Evolutionary conservation across 768 basidiomycete species (phyloP).

Genomic region (Punctularia strigosozonata): DNA sequence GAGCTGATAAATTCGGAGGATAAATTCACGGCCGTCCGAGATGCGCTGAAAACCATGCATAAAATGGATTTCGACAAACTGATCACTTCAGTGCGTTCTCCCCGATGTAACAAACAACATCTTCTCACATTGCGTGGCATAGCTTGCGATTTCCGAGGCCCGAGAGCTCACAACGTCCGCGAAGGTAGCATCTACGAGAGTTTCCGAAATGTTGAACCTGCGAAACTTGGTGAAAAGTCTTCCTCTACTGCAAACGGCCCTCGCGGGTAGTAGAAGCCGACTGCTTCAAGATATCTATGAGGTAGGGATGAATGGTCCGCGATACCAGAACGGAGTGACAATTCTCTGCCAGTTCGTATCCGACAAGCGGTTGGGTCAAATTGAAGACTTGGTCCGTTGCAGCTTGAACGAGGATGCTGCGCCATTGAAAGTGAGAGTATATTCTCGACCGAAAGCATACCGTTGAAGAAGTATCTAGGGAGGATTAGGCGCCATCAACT

Average conservation of each 20-base stretch:
- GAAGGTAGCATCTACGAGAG: slow-evolving; percentile 55
- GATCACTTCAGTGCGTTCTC: slow-evolving; percentile 44
- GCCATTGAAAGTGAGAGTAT: slow-evolving; percentile 38
- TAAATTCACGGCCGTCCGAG: slow-evolving; percentile 51
- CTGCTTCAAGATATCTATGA: slow-evolving; percentile 52
- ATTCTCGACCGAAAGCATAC: background rate
- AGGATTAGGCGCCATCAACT: slow-evolving; percentile 63
- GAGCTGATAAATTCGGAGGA: slow-evolving; percentile 75
- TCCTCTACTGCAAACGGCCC: slow-evolving; percentile 48
- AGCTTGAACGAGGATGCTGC: slow-evolving; percentile 66
- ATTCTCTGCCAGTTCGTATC: slow-evolving; percentile 57
- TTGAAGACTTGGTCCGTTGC: slow-evolving; percentile 45
- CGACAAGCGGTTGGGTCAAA: slow-evolving; percentile 57
- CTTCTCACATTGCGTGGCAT: background rate
- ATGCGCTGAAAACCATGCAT: slow-evolving; percentile 58
- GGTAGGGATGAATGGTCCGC: slow-evolving; percentile 22
- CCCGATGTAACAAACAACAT: background rate
- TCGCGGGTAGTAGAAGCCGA: slow-evolving; percentile 44
- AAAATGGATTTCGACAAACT: slow-evolving; percentile 86
- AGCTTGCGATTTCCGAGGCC: slow-evolving; percentile 61
- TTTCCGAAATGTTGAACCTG: slow-evolving; percentile 71
- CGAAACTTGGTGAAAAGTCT: slow-evolving; percentile 60
- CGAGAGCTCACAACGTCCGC: slow-evolving; percentile 37
- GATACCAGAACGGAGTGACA: too few species aligned
- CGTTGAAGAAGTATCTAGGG: slow-evolving; percentile 29